These are phyloP conservation scores for Myxozyma vanderwaltii DNA, from an alignment of 805 yeast species.

Conservation along the genomic window DNA sequence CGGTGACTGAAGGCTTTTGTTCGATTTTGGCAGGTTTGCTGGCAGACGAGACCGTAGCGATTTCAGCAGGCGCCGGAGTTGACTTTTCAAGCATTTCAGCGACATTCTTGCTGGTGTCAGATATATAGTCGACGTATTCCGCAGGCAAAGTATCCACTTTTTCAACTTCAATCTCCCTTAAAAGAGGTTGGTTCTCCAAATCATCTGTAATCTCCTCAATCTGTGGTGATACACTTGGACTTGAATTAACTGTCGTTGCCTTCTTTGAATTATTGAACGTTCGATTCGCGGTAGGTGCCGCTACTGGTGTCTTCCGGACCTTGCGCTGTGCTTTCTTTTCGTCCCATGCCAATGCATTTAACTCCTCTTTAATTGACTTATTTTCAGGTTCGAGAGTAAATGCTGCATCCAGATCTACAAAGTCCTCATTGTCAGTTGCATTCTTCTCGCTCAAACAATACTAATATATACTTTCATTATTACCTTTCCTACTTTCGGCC, in stretches of 20 bases:
- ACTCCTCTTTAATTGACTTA: conserved; percentile 16
- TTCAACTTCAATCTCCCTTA: neutral
- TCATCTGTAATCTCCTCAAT: neutral
- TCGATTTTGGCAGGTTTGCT: neutral
- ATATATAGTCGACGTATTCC: neutral
- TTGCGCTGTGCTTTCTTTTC: conserved; percentile 11
- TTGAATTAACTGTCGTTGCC: neutral
- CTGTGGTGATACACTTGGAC: neutral
- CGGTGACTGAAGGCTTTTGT: neutral
- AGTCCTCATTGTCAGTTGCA: neutral
- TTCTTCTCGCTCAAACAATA: neutral
- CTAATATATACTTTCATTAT: neutral
- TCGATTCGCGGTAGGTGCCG: neutral
- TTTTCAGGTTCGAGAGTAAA: conserved; percentile 19
- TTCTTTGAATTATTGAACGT: neutral
- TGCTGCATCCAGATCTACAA: conserved; percentile 22
- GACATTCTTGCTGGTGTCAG: neutral
- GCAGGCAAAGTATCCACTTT: neutral
- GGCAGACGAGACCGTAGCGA: no score
- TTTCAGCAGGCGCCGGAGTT: neutral
- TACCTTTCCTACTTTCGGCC: conserved; percentile 15
- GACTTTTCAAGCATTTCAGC: neutral
- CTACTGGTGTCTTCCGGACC: neutral
- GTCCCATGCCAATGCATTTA: conserved; percentile 23
- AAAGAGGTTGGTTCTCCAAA: neutral